Evolutionary conservation across 2,329 filamentous ascomycete genomes (phyloP).

Genomic region (Podosphaera xanthii): DNA sequence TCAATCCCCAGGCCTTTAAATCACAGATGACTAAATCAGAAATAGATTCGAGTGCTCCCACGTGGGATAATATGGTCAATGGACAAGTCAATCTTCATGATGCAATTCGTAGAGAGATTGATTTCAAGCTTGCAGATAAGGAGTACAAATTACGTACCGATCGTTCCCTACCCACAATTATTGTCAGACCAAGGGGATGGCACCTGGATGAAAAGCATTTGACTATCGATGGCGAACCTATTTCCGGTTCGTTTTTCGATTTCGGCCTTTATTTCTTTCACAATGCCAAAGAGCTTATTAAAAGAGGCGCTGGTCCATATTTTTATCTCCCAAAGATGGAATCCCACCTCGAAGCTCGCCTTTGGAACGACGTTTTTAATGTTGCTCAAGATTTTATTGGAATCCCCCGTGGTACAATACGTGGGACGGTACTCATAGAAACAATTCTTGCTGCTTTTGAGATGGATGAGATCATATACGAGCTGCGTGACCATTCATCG

Average conservation of each 20-base stretch:
- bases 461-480: slow-evolving; percentile 99
- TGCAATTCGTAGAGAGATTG: slow-evolving; percentile 75
- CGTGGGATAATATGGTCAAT: slow-evolving; percentile 99
- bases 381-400: slow-evolving; percentile 81
- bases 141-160: slow-evolving; percentile 95
- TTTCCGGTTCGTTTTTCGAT: slow-evolving; percentile 82
- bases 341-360: slow-evolving; percentile 82
- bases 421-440: slow-evolving; percentile 89
- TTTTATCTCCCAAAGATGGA: slow-evolving; percentile 98
- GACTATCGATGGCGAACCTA: slow-evolving; percentile 82
- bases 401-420: slow-evolving; percentile 75
- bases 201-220: slow-evolving; percentile 97
- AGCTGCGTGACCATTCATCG: slow-evolving; percentile 86
- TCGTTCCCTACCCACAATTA: slow-evolving; percentile 66
- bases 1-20: neutral
- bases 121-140: slow-evolving; percentile 89
- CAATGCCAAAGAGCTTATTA: slow-evolving; percentile 76
- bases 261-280: slow-evolving; percentile 99
- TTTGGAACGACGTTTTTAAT: slow-evolving; percentile 98
- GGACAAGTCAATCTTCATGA: slow-evolving; percentile 96
- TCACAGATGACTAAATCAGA: slow-evolving; percentile 2
- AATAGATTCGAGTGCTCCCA: slow-evolving; percentile 76
- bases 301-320: slow-evolving; percentile 72
- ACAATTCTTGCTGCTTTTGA: slow-evolving; percentile 95
- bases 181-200: slow-evolving; percentile 89